Evolutionary conservation across 1,284 basidiomycete genomes (phyloP), one percentile per base, ranked within the genome.

Genomic region (Puccinia sorghi): DNA sequence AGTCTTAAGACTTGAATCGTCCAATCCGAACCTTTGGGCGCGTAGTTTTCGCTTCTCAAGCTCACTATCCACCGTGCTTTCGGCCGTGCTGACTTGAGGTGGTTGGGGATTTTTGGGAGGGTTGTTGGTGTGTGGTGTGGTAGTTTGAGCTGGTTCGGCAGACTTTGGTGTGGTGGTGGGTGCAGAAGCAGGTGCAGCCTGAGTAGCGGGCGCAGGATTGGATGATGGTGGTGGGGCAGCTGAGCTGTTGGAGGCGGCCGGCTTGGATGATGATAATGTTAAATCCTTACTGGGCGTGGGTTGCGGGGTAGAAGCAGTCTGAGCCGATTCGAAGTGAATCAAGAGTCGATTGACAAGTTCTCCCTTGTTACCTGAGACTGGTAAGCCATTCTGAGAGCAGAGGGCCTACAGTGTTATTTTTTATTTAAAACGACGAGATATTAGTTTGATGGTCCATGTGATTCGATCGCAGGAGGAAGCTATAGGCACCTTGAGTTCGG

Each of bases 21-120:
- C 67, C 13, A 77, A 46, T 20, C 76, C 76, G 57, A 79, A 79
- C 22, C 76, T 43, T 64, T 72, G 25, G 0, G 76, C 76, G 22
- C 76, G 48, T 64, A 54, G 67, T 70, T 57, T 70, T 11, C 67
- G 76, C 32, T 79, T 79, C 25, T 67, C 67, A 32, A 72, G 70
- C n/a, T 79, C 76, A 37, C 8, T 43, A 3, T 63, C 57, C 0
- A 72, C 15, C 22, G 66, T 56, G 43, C 15, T 32, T 32, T 67
- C 56, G 27, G 27, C 46, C 46, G 56, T 17, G n/a, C 43, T 74
- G 1, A 22, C 39, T 50, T 46, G 22, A n/a, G 48, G 6, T 43
- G 59, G 43, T 46, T 69, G 46, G 59, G n/a, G 0, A 37, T 46
- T 15, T 64, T 48, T 2, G 25, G 25, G 39, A 12, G 61, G 20